Base-by-base conservation (phyloP, 2,329 filamentous ascomycete genomes). In the Hymenotorrendiella dingleyae region DNA sequence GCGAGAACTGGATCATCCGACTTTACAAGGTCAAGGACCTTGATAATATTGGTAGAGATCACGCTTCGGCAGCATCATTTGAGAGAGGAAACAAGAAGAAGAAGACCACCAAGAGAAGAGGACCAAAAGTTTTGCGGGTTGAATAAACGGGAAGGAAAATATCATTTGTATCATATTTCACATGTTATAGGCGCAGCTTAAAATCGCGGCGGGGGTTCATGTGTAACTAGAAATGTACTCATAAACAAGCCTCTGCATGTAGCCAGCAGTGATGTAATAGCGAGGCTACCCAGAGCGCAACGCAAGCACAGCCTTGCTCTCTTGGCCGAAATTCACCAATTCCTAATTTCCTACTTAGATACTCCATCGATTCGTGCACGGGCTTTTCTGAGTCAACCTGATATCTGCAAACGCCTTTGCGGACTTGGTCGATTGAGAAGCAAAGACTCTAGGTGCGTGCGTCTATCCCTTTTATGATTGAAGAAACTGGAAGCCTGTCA, bases 11-110 rank as follows among this genome's bases (percentile, higher is more conserved):
- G 93, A 98, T 98, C 66, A 97, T 98, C 63, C 80, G 93, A 52
- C 96, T 98, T 62, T 98, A 96, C 77, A 98, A 98, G 76, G 93
- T 98, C 70, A 98, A 98, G 73, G 90, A 95, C 59, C 81, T 96
- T 46, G 93, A 98, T 71, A 97, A 97, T 65, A 74, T 98, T 53
- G 91, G 89, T 42, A 81, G 93, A 63, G 88, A 95, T 58, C 91
- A 96, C 62, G 78, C 78, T 67, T 66, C 76, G 0, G 80, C 71
- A 2, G 71, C 76, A 22, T 76, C 82, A 6, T 91, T 91, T 61
- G 83, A 88, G 48, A 81, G 79, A 60, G 86, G 86, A 27, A 80
- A 84, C 66, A 90, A 89, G 78, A 88, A 85, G 77, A 90, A 86
- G 82, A 84, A 83, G 73, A 64, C 73, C 2, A 65, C 67, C 26